phyloP scores from a whole-genome alignment of 1,284 basidiomycete species.

The Leccinum fuscescens region DNA sequence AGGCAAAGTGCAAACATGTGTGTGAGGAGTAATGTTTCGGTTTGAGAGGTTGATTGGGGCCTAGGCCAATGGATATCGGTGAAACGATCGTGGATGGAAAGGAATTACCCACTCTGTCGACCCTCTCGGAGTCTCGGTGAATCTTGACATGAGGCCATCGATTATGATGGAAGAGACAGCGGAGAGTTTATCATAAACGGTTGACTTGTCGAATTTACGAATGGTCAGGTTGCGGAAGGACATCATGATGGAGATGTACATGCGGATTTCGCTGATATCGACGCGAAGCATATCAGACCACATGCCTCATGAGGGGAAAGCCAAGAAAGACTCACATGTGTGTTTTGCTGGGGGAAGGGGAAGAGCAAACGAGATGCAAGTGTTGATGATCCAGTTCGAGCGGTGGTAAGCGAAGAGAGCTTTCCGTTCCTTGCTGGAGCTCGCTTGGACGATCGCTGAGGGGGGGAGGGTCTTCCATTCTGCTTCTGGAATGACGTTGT shows the following conservation, averaged over 20 bases:
- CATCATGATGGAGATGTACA: slow-evolving; percentile 79
- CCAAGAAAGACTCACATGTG: slow-evolving; percentile 46
- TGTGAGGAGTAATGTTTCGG: no score
- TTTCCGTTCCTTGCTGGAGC: slow-evolving; percentile 31
- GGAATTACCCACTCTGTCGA: slow-evolving; percentile 51
- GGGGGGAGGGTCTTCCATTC: no score
- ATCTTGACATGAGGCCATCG: slow-evolving; percentile 73
- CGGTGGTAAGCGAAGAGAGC: slow-evolving; percentile 59
- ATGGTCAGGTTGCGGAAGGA: slow-evolving; percentile 55
- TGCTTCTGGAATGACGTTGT: no score
- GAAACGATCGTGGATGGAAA: background rate
- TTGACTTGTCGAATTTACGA: slow-evolving; percentile 48
- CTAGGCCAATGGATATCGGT: no score
- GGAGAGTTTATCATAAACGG: slow-evolving; percentile 54
- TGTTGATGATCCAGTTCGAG: slow-evolving; percentile 69
- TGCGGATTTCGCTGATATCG: slow-evolving; percentile 60
- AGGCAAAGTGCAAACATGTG: no score
- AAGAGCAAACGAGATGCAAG: slow-evolving; percentile 44
- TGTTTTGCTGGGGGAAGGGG: slow-evolving; percentile 51
- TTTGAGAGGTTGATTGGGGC: no score
- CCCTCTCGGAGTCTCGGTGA: slow-evolving; percentile 71
- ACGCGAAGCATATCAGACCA: background rate
- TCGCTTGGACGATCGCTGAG: no score
- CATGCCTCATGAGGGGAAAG: background rate
- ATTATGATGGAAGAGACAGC: slow-evolving; percentile 63